Evolutionary conservation across 371 early-diverging fungal species (phyloP).

Genomic region (Apophysomyces trapeziformis): DNA sequence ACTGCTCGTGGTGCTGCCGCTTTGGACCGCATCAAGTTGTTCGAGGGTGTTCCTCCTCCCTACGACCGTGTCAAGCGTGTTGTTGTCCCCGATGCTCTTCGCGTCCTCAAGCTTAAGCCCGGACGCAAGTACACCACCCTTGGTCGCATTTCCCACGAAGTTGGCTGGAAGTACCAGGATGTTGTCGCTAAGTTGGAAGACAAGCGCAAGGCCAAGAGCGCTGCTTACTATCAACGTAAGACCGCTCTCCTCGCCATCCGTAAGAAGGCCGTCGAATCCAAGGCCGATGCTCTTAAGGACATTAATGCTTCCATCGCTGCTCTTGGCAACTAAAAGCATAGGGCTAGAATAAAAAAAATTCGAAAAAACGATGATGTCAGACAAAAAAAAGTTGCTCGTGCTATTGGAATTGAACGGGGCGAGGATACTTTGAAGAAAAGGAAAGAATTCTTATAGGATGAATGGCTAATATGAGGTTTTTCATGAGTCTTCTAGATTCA

Average conservation of each 20-base stretch:
- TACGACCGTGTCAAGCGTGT: constrained; percentile 96
- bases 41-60: constrained; percentile 98
- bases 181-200: constrained; percentile 94
- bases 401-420: no score
- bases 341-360: constrained; percentile 4
- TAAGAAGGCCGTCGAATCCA: constrained; percentile 47
- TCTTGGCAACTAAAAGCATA: constrained; percentile 36
- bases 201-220: constrained; percentile 93
- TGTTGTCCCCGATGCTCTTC: constrained; percentile 96
- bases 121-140: constrained; percentile 96
- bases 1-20: constrained; percentile 97
- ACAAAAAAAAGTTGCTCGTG: no score
- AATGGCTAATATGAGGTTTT: no score
- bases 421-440: background rate
- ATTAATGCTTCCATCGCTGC: constrained; percentile 44
- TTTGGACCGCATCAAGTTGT: constrained; percentile 95
- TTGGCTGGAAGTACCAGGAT: constrained; percentile 99
- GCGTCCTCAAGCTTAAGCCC: constrained; percentile 94
- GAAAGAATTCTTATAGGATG: background rate
- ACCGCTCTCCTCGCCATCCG: constrained; percentile 38
- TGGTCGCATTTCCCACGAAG: constrained; percentile 91
- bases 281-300: constrained; percentile 48
- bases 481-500: background rate
- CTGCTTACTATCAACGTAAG: constrained; percentile 92
- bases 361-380: background rate